These are phyloP conservation scores for Gloeostereum incarnatum DNA, from an alignment of 768 basidiomycete species.

Conservation along the genomic window DNA sequence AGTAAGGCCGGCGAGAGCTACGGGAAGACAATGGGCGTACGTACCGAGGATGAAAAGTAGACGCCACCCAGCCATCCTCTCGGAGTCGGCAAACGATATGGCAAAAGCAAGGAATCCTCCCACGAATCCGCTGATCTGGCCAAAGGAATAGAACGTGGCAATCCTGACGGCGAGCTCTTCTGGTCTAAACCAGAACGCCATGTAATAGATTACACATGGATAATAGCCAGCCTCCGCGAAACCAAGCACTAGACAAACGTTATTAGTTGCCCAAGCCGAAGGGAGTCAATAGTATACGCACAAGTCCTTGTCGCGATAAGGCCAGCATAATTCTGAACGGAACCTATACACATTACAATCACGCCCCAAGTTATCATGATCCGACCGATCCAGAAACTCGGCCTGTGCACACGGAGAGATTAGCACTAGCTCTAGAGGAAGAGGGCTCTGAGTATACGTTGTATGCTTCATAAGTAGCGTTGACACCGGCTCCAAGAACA, in stretches of 20 bases:
- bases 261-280: not conserved
- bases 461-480: slow-evolving; percentile 12
- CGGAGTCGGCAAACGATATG: slow-evolving; percentile 12
- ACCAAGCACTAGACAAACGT: slow-evolving; percentile 4
- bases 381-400: slow-evolving; percentile 4
- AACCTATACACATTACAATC: slow-evolving; percentile 11
- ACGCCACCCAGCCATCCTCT: slow-evolving; percentile 12
- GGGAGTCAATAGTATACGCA: slow-evolving; percentile 6
- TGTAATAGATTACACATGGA: slow-evolving; percentile 13
- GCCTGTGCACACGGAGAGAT: not conserved
- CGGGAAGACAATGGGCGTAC: slow-evolving; percentile 13
- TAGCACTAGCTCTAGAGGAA: slow-evolving; percentile 5
- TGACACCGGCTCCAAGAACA: slow-evolving; percentile 11
- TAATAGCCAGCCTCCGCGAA: slow-evolving; percentile 12
- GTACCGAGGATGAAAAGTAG: slow-evolving; percentile 24
- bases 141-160: slow-evolving; percentile 12
- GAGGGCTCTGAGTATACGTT: slow-evolving; percentile 7
- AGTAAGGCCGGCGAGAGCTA: too few species aligned
- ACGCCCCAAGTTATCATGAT: slow-evolving; percentile 15
- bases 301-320: slow-evolving; percentile 12
- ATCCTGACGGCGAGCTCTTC: slow-evolving; percentile 13
- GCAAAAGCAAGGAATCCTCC: slow-evolving; percentile 14
- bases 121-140: slow-evolving; percentile 13
- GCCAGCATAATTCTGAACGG: slow-evolving; percentile 10
- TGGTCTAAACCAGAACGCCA: slow-evolving; percentile 14